Conservation (phyloP, 257 asterid genomes). For the Petunia secreta region DNA sequence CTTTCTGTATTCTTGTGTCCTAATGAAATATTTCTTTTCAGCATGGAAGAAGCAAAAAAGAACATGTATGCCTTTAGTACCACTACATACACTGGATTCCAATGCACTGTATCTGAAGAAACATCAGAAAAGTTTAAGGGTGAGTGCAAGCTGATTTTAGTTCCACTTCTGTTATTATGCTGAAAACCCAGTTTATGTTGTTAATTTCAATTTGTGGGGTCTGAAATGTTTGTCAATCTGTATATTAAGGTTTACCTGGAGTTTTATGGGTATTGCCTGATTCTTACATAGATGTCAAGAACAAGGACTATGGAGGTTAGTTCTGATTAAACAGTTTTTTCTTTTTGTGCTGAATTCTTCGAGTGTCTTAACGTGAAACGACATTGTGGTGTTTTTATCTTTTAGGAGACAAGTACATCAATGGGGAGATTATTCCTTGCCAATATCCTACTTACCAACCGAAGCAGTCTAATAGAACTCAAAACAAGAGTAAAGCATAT, state of each 20-base stretch:
- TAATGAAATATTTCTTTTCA: slow-evolving; percentile 30
- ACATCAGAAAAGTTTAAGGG: slow-evolving; percentile 98
- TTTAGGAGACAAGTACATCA: slow-evolving; percentile 87
- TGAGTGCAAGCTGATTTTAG: slow-evolving; percentile 31
- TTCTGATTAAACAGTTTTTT: neutral
- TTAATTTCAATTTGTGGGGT: neutral
- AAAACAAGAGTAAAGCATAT: slow-evolving; percentile 88
- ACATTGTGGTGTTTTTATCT: neutral
- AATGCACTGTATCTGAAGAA: slow-evolving; percentile 96
- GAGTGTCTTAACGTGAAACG: too few species aligned
- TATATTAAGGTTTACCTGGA: slow-evolving; percentile 80
- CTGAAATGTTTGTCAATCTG: slow-evolving; percentile 12
- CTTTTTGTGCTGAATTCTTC: neutral
- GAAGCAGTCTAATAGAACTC: slow-evolving; percentile 65
- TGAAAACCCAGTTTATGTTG: neutral
- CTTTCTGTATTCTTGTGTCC: neutral
- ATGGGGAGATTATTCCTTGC: slow-evolving; percentile 96
- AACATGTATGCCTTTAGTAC: slow-evolving; percentile 99
- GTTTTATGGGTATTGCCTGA: slow-evolving; percentile 98
- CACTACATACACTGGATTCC: slow-evolving; percentile 96
- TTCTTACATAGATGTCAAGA: slow-evolving; percentile 95
- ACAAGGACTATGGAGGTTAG: slow-evolving; percentile 98
- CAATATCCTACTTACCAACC: slow-evolving; percentile 95
- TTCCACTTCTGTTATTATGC: neutral
- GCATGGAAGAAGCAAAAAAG: slow-evolving; percentile 99